These are phyloP conservation scores for Gymnopus androsaceus DNA, from an alignment of 1,284 basidiomycete species.

Conservation along the genomic window DNA sequence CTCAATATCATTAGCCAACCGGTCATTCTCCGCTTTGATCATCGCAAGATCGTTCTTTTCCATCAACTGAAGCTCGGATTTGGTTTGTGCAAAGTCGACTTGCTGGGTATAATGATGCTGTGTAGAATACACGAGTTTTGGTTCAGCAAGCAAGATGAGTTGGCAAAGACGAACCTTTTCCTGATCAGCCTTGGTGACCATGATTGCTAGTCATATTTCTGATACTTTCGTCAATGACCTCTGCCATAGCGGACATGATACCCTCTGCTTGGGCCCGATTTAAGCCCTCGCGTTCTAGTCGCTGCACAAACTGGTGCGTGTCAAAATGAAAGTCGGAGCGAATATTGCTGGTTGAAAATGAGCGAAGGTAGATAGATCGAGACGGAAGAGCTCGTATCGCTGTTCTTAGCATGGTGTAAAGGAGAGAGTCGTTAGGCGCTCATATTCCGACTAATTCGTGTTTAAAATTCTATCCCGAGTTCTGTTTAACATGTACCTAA, in stretches of 20 bases:
- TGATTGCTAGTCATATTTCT: conserved; percentile 90
- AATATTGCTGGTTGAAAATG: conserved; percentile 21
- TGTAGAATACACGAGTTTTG: background rate
- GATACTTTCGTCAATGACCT: conserved; percentile 94
- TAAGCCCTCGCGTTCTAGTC: conserved; percentile 84
- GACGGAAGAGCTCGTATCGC: background rate
- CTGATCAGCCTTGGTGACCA: conserved; percentile 92
- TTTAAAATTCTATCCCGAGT: too few species aligned
- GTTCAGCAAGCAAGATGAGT: background rate
- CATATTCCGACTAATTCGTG: too few species aligned
- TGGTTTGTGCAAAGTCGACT: conserved; percentile 96
- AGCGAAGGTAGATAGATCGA: background rate
- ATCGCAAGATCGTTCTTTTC: conserved; percentile 97
- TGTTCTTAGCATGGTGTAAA: background rate
- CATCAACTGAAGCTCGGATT: conserved; percentile 94
- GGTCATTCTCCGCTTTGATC: conserved; percentile 95
- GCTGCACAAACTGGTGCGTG: conserved; percentile 90
- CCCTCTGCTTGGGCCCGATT: conserved; percentile 90
- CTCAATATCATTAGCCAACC: conserved; percentile 90
- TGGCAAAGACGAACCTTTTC: conserved; percentile 70
- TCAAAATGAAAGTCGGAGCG: conserved; percentile 79
- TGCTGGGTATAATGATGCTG: conserved; percentile 94
- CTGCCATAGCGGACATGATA: conserved; percentile 92
- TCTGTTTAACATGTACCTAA: too few species aligned
- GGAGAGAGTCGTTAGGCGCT: background rate